Conservation (phyloP, 192 early-diverging fungal species). For the Gaertneriomyces semiglobifer region DNA sequence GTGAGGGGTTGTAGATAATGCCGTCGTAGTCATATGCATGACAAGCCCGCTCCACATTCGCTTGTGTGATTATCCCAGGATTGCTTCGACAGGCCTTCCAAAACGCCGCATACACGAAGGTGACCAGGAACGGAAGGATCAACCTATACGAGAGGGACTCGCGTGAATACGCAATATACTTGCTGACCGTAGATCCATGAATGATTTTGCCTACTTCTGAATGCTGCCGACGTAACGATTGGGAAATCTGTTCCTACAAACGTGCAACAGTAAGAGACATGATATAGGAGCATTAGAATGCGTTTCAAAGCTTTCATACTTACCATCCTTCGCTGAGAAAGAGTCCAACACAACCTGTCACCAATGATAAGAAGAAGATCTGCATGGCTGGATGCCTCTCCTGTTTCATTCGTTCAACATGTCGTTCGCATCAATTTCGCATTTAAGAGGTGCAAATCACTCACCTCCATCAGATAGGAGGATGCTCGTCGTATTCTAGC, state of each 20-base stretch:
- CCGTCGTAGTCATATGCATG: conserved; percentile 42
- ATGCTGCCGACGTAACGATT: conserved; percentile 20
- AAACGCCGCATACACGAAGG: conserved; percentile 32
- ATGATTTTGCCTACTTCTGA: conserved; percentile 25
- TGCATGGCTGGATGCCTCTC: too few relatives aligned
- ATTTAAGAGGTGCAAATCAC: too few relatives aligned
- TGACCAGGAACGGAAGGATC: conserved; percentile 24
- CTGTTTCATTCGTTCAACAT: too few relatives aligned
- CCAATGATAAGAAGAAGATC: too few relatives aligned
- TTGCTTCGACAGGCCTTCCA: conserved; percentile 33
- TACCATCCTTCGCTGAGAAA: too few relatives aligned
- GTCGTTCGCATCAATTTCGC: too few relatives aligned
- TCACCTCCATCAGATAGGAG: too few relatives aligned
- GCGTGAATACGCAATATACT: neutral
- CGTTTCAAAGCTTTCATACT: too few relatives aligned
- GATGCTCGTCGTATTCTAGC: too few relatives aligned
- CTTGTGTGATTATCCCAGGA: conserved; percentile 38
- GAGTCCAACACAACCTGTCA: too few relatives aligned
- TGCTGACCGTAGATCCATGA: neutral
- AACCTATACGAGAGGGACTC: conserved; percentile 12
- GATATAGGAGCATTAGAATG: too few relatives aligned
- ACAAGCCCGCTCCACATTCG: conserved; percentile 30
- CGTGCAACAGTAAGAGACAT: too few relatives aligned
- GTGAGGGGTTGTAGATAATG: conserved; percentile 35
- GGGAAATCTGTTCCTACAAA: conserved; percentile 18